phyloP scores from a whole-genome alignment of 495 filamentous ascomycete species.

The Aspergillus avenaceus region DNA sequence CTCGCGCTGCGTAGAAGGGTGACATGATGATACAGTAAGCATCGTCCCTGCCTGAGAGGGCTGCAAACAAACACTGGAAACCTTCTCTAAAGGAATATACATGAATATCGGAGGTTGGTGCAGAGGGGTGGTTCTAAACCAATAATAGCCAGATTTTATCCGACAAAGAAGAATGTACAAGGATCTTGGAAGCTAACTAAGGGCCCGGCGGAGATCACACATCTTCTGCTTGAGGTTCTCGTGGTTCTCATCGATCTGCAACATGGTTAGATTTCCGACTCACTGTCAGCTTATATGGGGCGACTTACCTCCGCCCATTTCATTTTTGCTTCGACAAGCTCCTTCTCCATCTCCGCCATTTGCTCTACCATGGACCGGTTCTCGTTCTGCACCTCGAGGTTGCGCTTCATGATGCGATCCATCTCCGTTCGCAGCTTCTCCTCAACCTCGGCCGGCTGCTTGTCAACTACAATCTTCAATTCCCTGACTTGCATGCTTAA shows the following conservation, averaged over 20 bases:
- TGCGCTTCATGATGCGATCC: constrained; percentile 87
- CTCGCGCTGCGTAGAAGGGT: constrained; percentile 7
- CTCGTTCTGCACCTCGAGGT: constrained; percentile 91
- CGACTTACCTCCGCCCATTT: constrained; percentile 77
- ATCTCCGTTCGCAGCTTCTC: constrained; percentile 76
- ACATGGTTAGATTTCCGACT: constrained; percentile 12
- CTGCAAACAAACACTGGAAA: constrained; percentile 11
- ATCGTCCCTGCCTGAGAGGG: constrained; percentile 11
- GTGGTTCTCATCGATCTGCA: constrained; percentile 56
- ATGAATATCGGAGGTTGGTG: constrained; percentile 1
- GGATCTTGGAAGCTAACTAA: constrained; percentile 34
- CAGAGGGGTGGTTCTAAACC: background rate
- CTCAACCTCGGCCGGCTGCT: constrained; percentile 87
- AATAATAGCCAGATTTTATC: background rate
- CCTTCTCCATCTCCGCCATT: constrained; percentile 90
- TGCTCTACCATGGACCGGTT: constrained; percentile 85
- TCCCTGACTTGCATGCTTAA: constrained; percentile 78
- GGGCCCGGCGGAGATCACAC: constrained; percentile 71
- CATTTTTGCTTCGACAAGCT: constrained; percentile 93
- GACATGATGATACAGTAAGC: constrained; percentile 17
- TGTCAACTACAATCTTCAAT: constrained; percentile 77
- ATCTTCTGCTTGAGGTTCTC: constrained; percentile 76
- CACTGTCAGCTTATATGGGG: background rate
- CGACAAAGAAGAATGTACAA: constrained; percentile 23
- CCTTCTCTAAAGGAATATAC: constrained; percentile 13